phyloP scores from a whole-genome alignment of 2,329 filamentous ascomycete species.

The Sarocladium oryzae region DNA sequence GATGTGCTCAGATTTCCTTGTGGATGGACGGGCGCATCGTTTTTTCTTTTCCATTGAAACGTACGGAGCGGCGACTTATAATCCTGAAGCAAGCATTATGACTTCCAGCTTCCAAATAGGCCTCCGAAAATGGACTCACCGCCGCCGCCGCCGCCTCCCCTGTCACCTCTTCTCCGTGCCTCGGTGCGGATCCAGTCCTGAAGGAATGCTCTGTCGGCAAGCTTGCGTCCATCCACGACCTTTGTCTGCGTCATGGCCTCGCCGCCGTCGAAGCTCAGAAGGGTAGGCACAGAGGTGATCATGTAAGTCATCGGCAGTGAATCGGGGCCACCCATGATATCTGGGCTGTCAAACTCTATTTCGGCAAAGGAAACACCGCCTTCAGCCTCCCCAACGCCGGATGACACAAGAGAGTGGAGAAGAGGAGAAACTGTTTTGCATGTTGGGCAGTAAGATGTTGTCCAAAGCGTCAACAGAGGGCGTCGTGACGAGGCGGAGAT shows the following conservation, averaged over 20 bases:
- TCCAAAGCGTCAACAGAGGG: constrained; percentile 56
- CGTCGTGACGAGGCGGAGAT: constrained; percentile 45
- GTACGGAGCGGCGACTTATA: not conserved
- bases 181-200: constrained; percentile 48
- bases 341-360: constrained; percentile 51
- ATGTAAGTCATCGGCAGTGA: constrained; percentile 47
- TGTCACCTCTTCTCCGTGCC: constrained; percentile 38
- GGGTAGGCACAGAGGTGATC: constrained; percentile 51
- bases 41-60: no score
- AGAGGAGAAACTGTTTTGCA: constrained; percentile 46
- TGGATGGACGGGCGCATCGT: no score
- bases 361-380: constrained; percentile 49
- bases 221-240: constrained; percentile 40
- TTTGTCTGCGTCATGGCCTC: constrained; percentile 44
- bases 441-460: constrained; percentile 50
- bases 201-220: constrained; percentile 44
- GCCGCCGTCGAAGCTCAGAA: constrained; percentile 51
- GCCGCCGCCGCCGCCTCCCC: constrained; percentile 35
- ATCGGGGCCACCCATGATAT: constrained; percentile 40
- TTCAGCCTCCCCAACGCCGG: constrained; percentile 46
- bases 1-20: no score
- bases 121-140: constrained; percentile 28
- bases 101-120: constrained; percentile 30
- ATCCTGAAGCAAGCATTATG: constrained; percentile 2
- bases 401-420: constrained; percentile 39